Conservation (phyloP, 2,329 filamentous ascomycete species). For the Lasiodiplodia citricola region DNA sequence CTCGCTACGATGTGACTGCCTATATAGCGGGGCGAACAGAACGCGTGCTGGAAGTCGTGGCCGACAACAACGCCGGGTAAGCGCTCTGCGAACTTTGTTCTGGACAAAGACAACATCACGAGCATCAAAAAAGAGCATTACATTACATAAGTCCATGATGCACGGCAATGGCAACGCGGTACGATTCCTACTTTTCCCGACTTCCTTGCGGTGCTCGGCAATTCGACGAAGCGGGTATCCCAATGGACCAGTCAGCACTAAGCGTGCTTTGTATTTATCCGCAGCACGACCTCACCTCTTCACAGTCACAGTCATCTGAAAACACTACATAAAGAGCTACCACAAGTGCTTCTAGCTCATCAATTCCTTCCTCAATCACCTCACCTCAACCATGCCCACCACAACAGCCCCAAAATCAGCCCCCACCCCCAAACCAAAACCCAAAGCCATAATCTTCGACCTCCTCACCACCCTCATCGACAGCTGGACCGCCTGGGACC, state of each 20-base stretch:
- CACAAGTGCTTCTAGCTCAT: not conserved
- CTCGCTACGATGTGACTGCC: not conserved
- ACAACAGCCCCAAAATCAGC: not conserved
- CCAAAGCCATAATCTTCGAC: conserved; percentile 46
- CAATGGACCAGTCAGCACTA: conserved; percentile 5
- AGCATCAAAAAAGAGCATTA: not conserved
- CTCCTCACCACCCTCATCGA: conserved; percentile 49
- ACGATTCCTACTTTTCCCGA: conserved; percentile 10
- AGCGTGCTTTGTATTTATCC: not conserved
- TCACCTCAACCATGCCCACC: not conserved
- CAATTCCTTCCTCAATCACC: not conserved
- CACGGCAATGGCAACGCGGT: not conserved
- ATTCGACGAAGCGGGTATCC: not conserved
- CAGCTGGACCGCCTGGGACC: conserved; percentile 48
- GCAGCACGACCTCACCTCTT: not conserved
- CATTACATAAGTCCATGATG: not conserved
- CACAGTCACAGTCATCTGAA: not conserved
- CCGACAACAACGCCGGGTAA: not conserved
- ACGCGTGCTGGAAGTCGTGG: not conserved
- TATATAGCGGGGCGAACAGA: not conserved
- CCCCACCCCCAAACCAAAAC: conserved; percentile 7
- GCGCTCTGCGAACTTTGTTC: not conserved
- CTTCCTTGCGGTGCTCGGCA: not conserved
- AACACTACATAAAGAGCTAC: not conserved
- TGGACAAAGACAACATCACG: not conserved